Evolutionary conservation across 805 yeast genomes (phyloP), one percentile per base, ranked within the genome.

Genomic region (Ogataea ganodermae): DNA sequence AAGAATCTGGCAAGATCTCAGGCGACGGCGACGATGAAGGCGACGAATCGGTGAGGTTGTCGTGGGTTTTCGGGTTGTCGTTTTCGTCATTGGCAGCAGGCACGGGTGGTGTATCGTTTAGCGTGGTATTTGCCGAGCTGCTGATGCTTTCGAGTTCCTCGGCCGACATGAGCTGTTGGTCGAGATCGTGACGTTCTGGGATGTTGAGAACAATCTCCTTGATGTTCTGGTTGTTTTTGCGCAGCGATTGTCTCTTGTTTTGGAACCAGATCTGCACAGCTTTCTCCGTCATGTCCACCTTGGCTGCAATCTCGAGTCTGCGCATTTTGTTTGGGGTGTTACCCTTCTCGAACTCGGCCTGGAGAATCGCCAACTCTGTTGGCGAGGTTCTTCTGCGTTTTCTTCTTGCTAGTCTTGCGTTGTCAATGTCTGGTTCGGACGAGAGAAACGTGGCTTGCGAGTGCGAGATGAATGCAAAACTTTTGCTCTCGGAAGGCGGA

Each of bases 201-300:
- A 61, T 53, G 42, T 61, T 61, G 20, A 62, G 51, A 10, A 59
- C 53, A 13, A 61, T 61, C 36, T 65, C 71, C 49, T 70, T 74
- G 21, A 50, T 46, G 36, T 31, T 52, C 18, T 51, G 56, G 38
- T 53, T 56, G 30, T 54, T 55, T 57, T 83, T 80, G 60, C 90
- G 78, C 53, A 85, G 69, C 30, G 91, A 78, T 68, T 92, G 97
- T 67, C 99, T 80, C 67, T 83, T 87, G 69, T 94, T 94, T 70
- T 94, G 99, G 71, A 94, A 94, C 99, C 99, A 94, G 53, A 92
- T 89, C 71, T 94, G 99, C 28, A 94, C 96, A 1, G 97, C 96
- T 66, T 91, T 89, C 67, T 91, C 97, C n/a, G 92, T 81, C 98
- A 94, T 94, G 56, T 83, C 83, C 33, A 94, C 95, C 54, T 74